Evolutionary conservation across 495 filamentous ascomycete species (phyloP), one percentile per base, ranked within the genome.

Genomic region (Penicillium waksmanii): DNA sequence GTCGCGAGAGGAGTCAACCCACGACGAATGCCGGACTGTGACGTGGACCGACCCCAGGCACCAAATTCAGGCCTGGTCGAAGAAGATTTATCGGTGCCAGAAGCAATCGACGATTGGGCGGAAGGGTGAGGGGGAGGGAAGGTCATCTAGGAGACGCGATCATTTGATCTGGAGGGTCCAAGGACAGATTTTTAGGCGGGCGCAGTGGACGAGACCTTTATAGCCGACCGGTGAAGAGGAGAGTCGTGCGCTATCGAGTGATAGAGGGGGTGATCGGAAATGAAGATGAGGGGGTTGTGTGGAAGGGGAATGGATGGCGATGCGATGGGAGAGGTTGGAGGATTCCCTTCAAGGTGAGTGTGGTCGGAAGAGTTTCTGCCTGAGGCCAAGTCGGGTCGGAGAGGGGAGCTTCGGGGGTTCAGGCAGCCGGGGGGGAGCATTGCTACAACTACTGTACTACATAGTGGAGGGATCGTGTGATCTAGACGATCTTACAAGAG

Each of bases 81-180:
- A 61, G 82, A 78, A 67, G 78, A 73, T 70, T 78, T 83, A 73
- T 80, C 79, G 70, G 79, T 77, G 78, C 78, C 78, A 76, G 82
- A 80, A 82, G 79, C 79, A 78, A 79, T 84, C 74, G 83, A 84
- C 77, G 85, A 82, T 77, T 82, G 81, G 76, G 81, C 77, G 77
- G 78, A 80, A 81, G 81, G 80, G 73, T 79, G 78, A 78, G 82
- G 80, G 77, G 82, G 78, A 80, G 80, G 81, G 78, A 82, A 83
- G 81, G 77, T 85, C 83, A 85, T 85, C 82, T 84, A 84, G 80
- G 81, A 82, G 80, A 80, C 76, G 74, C 77, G 74, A 82, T 80
- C 81, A 84, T 83, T 83, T 80, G 82, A 80, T 77, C 74, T 75
- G 72, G 68, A 63, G 68, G 68, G 59, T 66, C 68, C 70, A 72